Conservation (phyloP, 441 rosid species). For the Capsella rubella region DNA sequence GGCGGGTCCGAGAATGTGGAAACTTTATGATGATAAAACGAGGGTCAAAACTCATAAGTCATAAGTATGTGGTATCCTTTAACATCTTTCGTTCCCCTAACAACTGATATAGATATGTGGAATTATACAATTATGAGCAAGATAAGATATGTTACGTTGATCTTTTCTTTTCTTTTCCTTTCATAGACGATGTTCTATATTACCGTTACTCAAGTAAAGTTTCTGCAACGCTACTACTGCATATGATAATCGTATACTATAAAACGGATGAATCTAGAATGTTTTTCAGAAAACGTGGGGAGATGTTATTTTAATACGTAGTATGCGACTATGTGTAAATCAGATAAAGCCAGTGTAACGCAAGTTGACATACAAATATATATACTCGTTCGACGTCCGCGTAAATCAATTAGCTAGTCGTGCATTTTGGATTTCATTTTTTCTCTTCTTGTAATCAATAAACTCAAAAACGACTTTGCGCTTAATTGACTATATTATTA, state of each 20-base stretch:
- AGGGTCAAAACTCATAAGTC: too few species aligned
- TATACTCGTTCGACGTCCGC: slow-evolving; percentile 34
- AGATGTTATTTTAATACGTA: slow-evolving; percentile 25
- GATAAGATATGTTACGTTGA: background rate
- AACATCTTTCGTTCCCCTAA: too few species aligned
- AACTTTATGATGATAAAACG: too few species aligned
- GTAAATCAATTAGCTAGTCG: slow-evolving; percentile 33
- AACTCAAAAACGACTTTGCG: slow-evolving; percentile 12
- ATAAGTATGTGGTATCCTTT: background rate
- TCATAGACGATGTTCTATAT: background rate
- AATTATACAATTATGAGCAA: background rate
- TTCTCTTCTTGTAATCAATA: slow-evolving; percentile 2
- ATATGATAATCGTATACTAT: background rate
- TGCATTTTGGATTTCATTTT: slow-evolving; percentile 14
- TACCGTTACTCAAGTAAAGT: background rate
- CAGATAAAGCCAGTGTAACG: background rate
- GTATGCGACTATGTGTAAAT: slow-evolving; percentile 10
- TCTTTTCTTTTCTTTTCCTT: background rate
- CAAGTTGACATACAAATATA: slow-evolving; percentile 29
- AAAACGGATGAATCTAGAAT: background rate
- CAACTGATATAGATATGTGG: too few species aligned
- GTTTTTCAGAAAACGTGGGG: slow-evolving; percentile 31
- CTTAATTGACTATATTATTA: slow-evolving; percentile 9
- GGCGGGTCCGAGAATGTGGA: slow-evolving; percentile 15
- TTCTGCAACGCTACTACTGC: background rate